phyloP scores from a whole-genome alignment of 2,329 filamentous ascomycete species.

The Epichloe elymi region DNA sequence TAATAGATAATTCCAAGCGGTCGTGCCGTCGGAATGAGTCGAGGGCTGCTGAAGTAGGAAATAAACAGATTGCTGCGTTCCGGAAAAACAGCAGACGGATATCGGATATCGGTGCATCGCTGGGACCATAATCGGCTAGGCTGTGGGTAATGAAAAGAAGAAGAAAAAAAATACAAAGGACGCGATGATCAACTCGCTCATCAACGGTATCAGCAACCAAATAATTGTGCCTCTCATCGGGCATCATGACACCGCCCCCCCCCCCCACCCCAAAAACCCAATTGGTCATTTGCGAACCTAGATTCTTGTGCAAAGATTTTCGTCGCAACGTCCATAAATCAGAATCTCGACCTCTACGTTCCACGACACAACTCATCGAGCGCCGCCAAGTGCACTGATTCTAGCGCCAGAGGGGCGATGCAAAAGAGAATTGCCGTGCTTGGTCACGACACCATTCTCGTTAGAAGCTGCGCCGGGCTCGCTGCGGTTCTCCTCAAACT shows the following conservation, averaged over 20 bases:
- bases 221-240: neutral
- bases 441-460: conserved; percentile 38
- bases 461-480: conserved; percentile 37
- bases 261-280: too few species aligned
- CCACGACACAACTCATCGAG: conserved; percentile 24
- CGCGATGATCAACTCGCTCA: neutral
- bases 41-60: neutral
- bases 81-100: neutral
- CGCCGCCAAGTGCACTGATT: conserved; percentile 48
- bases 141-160: neutral
- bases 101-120: conserved; percentile 2
- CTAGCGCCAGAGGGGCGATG: conserved; percentile 49
- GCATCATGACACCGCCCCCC: neutral
- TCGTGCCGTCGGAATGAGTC: neutral
- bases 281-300: neutral
- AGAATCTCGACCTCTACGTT: too few species aligned
- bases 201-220: neutral
- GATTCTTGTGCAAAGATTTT: neutral
- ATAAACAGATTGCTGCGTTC: neutral
- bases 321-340: neutral
- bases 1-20: neutral
- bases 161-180: neutral
- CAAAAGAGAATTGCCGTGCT: conserved; percentile 45
- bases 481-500: conserved; percentile 37
- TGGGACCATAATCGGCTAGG: neutral